Base-by-base conservation (phyloP, 371 early-diverging fungal species). In the Mortierella sp. region DNA sequence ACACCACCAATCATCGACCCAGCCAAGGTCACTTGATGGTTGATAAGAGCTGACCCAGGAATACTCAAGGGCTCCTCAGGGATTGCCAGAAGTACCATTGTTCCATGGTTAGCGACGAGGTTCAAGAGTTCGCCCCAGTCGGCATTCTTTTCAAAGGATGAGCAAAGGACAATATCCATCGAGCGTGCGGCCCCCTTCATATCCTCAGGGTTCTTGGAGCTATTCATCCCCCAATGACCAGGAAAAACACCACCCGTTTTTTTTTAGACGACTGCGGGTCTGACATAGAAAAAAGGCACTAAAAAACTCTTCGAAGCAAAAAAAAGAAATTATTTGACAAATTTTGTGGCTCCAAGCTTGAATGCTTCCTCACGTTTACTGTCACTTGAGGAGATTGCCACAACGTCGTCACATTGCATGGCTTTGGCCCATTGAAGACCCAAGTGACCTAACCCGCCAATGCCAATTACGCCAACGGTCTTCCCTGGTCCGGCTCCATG, bases 371-470 rank as follows among this genome's bases (percentile, higher is more conserved):
- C 86, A 55, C 83, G 82, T 83, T 95, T 95, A 72, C 60, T 79
- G 15, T 77, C 72, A 18, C 91, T 89, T 60, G 86, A 84, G n/a
- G 95, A 94, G 46, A 95, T 81, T 1, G 92, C 95, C 7, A 89
- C 72, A 0, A 94, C 93, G 25, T 90, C 83, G 21, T 92, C 89
- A 43, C 94, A 93, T 72, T 87, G 75, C 45, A 83, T 70, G 15
- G 87, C 88, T 46, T 67, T 66, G 25, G 87, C 88, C 85, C 85
- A 91, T 77, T 92, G 90, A 21, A 93, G 65, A 7, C 85, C 90
- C 73, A 93, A 82, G 50, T 94, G 95, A 52, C 91, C 90, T 21
- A 92, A 81, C 55, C 93, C 91, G 46, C 92, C 95, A 53, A 93
- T 88, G 7, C 90, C 91, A 65, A 92, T 80, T 16, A 94, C 70